These are phyloP conservation scores for Solanum chacoense DNA, from an alignment of 305 asterid species.

Conservation along the genomic window DNA sequence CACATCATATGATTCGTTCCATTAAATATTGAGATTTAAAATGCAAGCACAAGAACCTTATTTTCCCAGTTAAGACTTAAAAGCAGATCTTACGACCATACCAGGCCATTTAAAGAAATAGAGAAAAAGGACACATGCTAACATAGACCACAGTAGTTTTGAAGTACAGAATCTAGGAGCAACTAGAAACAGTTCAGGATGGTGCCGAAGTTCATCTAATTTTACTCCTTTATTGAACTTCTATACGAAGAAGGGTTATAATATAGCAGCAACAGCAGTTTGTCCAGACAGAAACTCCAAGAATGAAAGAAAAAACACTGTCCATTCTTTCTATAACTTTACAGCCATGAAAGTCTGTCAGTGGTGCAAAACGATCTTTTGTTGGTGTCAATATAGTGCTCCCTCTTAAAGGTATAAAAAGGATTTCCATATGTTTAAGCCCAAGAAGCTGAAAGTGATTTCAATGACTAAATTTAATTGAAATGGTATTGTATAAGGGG, in stretches of 20 bases:
- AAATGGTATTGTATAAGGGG: neutral
- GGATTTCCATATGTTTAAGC: neutral
- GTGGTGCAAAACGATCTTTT: neutral
- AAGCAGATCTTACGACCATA: neutral
- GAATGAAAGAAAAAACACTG: neutral
- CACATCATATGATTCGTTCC: constrained; percentile 3
- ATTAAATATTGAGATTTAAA: neutral
- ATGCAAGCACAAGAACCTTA: neutral
- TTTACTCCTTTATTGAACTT: neutral
- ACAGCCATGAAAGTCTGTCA: neutral
- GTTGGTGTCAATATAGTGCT: neutral
- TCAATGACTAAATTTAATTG: neutral
- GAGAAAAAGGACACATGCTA: neutral
- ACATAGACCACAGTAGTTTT: neutral
- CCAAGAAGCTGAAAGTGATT: neutral
- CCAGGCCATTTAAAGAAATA: neutral
- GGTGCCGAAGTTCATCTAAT: neutral
- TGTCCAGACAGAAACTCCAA: neutral
- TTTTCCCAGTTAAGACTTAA: neutral
- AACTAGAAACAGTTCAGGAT: neutral
- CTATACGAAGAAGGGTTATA: neutral
- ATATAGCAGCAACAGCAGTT: neutral
- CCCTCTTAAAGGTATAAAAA: neutral
- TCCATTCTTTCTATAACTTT: neutral
- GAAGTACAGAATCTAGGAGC: neutral